Evolutionary conservation across 495 filamentous ascomycete genomes (phyloP).

Genomic region (Rostrohypoxylon terebratum): DNA sequence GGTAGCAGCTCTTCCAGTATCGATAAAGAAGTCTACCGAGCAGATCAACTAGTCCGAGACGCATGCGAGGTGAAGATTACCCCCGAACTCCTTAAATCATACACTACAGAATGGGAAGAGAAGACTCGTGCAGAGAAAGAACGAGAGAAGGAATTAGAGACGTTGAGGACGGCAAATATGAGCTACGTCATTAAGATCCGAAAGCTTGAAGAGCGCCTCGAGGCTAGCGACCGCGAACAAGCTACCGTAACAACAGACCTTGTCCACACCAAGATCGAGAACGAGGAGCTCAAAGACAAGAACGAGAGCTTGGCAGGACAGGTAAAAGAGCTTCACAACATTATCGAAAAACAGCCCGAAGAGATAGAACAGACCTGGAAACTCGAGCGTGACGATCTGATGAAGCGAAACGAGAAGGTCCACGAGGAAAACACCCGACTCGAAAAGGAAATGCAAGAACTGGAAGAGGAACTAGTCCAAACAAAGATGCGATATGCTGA

Average conservation of each 20-base stretch:
- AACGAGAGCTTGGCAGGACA: conserved; percentile 88
- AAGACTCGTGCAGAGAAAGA: conserved; percentile 80
- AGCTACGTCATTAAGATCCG: conserved; percentile 78
- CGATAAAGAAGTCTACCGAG: conserved; percentile 95
- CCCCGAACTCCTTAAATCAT: conserved; percentile 78
- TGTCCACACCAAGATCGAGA: conserved; percentile 91
- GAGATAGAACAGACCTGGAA: conserved; percentile 87
- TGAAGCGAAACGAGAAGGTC: conserved; percentile 92
- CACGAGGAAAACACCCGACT: conserved; percentile 91
- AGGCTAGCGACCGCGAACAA: conserved; percentile 93
- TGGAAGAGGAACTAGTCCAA: conserved; percentile 92
- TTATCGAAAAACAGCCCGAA: conserved; percentile 88
- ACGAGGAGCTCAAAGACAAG: conserved; percentile 86
- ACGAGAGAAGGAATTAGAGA: conserved; percentile 84
- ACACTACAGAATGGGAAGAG: conserved; percentile 92
- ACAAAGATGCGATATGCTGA: conserved; percentile 96
- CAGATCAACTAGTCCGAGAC: conserved; percentile 92
- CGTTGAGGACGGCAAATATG: conserved; percentile 71
- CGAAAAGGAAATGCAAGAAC: conserved; percentile 91
- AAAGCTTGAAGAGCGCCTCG: conserved; percentile 84
- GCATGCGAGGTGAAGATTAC: conserved; percentile 91
- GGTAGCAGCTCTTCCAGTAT: conserved; percentile 83
- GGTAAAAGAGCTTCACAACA: conserved; percentile 80
- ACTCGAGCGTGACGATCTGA: conserved; percentile 89
- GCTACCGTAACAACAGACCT: conserved; percentile 90